A percentile compares a stretch with the other conserved stretches of the same genome.
Evolutionary conservation across 306 rosid species (phyloP).

Genomic region (Corylus americana): DNA sequence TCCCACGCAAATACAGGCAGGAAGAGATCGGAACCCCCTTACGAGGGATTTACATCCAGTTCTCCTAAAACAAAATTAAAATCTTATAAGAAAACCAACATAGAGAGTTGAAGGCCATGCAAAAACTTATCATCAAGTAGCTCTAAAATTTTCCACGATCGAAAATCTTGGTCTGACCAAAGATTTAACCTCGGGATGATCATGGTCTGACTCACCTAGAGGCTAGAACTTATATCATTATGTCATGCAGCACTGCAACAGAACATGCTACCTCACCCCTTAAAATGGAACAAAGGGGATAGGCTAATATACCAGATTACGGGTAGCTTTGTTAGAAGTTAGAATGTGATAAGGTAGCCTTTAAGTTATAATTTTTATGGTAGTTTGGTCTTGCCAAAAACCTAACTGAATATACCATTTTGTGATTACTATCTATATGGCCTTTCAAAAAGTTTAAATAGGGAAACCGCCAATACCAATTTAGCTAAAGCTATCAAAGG

Average conservation of each 20-base stretch:
- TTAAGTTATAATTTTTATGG: no score
- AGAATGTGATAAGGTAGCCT: not conserved
- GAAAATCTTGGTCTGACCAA: no score
- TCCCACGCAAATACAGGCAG: not conserved
- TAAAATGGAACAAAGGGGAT: not conserved
- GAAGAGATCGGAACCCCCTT: conserved; percentile 1
- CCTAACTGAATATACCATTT: not conserved
- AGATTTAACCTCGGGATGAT: not conserved
- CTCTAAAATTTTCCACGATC: not conserved
- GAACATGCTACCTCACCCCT: not conserved
- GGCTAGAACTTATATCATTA: not conserved
- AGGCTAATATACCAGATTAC: not conserved
- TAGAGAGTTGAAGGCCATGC: conserved; percentile 10
- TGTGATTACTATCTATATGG: not conserved
- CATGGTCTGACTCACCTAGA: not conserved
- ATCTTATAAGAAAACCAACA: conserved; percentile 15
- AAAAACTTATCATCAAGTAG: conserved; percentile 3
- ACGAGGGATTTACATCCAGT: not conserved
- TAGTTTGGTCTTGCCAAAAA: not conserved
- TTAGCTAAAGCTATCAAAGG: not conserved
- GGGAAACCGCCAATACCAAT: not conserved
- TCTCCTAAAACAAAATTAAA: conserved; percentile 15
- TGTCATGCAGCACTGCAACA: not conserved
- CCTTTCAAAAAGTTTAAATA: not conserved
- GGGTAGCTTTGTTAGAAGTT: not conserved